Conservation (phyloP, 495 filamentous ascomycete species). For the Chaetomidium leptoderma region DNA sequence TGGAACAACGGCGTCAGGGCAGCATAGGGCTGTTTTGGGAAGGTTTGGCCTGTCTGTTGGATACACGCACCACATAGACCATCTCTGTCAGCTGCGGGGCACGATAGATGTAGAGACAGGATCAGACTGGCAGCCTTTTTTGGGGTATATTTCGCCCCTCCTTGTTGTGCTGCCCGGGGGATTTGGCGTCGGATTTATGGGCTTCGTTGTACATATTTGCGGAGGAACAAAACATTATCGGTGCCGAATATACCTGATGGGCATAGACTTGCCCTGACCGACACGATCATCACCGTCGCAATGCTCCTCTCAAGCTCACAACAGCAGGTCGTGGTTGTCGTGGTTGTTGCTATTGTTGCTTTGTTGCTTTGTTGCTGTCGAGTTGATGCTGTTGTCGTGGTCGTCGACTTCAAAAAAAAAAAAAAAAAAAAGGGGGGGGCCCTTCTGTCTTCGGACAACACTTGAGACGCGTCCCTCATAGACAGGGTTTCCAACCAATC, state of each 20-base stretch:
- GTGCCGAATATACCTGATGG: not conserved
- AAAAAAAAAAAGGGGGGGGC: too few species aligned
- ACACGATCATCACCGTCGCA: too few species aligned
- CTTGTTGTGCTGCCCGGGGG: not conserved
- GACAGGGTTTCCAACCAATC: too few species aligned
- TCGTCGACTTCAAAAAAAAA: too few species aligned
- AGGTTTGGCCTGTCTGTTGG: not conserved
- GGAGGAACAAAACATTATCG: not conserved
- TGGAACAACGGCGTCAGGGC: constrained; percentile 20
- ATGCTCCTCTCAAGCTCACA: too few species aligned
- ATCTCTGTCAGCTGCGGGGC: not conserved
- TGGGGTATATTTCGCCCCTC: not conserved
- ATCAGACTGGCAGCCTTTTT: not conserved
- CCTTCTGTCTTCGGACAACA: too few species aligned
- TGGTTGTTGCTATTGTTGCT: too few species aligned
- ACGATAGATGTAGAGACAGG: constrained; percentile 1
- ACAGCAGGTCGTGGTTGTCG: too few species aligned
- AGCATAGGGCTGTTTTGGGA: not conserved
- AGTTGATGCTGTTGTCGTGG: too few species aligned
- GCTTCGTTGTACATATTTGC: constrained; percentile 11
- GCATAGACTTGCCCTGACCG: not conserved
- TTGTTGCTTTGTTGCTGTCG: too few species aligned
- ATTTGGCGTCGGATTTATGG: not conserved
- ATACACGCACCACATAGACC: not conserved
- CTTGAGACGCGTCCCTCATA: too few species aligned